Base-by-base conservation (phyloP, 2,329 filamentous ascomycete species). In the Leptographium radiaticola region DNA sequence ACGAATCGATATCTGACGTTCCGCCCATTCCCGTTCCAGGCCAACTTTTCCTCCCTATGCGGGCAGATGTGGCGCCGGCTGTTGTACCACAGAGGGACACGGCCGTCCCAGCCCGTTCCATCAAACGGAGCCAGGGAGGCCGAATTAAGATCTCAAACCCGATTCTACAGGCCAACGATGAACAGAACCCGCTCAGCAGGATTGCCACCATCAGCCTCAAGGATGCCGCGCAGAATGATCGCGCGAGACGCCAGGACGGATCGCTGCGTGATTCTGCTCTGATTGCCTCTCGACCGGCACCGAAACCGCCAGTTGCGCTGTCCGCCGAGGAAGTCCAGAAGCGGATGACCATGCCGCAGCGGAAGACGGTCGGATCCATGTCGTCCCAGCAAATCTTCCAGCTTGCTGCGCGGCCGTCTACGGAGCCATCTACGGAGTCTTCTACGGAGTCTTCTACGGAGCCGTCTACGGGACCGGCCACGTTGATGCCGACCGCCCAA, bases 91-190 rank as follows among this genome's bases (percentile, higher is more conserved):
- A n/a, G 39, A 16, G 13, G 11, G 11, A 42, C n/a, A 15, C 2
- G 55, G 56, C 25, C 20, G 16, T n/a, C 43, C 20, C 42, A 25
- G 25, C 25, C 5, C 25, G 25, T 25, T 2, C 25, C 25, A 25
- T 25, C 25, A 25, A 25, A 25, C 25, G 25, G 25, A 25, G 25
- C 5, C 25, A 25, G 25, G 25, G 25, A 25, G 25, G 25, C 9
- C 76, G 71, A 54, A 58, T 75, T 18, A 61, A 62, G 6, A 80
- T 80, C 38, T 79, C 76, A 12, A 67, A 69, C 13, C 77, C 77
- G 0, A 69, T 80, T 39, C 59, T 76, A 13, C 64, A 68, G 56
- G 57, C 64, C 42, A 62, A 68, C 38, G 62, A 62, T 25, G 67
- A 66, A 30, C 59, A 64, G 20, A 74, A 70, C 52, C 69, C 75